A percentile compares a stretch with the other conserved stretches of the same genome.
phyloP scores from a whole-genome alignment of 2,329 filamentous ascomycete species.

The Teratosphaeria epicoccoides region DNA sequence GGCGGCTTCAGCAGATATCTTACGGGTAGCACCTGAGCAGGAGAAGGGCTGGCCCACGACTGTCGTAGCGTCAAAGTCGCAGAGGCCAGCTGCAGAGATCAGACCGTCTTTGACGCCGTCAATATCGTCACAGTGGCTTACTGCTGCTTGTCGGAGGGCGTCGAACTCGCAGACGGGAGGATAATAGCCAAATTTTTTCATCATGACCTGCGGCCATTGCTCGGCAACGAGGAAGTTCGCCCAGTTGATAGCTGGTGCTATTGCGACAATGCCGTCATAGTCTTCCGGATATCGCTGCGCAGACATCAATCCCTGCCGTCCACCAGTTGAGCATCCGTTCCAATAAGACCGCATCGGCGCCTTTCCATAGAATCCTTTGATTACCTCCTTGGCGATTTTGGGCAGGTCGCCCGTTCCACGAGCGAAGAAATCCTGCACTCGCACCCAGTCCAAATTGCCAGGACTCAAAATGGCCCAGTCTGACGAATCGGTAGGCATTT shows the following conservation, averaged over 20 bases:
- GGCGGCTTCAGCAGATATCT: slow-evolving; percentile 22
- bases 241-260: slow-evolving; percentile 32
- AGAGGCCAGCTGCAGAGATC: slow-evolving; percentile 19
- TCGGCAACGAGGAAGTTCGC: slow-evolving; percentile 19
- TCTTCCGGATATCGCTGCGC: slow-evolving; percentile 29
- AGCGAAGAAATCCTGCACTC: slow-evolving; percentile 26
- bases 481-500: neutral
- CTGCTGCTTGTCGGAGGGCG: slow-evolving; percentile 25
- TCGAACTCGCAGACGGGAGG: slow-evolving; percentile 27
- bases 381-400: slow-evolving; percentile 23
- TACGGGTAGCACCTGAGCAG: slow-evolving; percentile 15
- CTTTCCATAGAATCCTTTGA: slow-evolving; percentile 23
- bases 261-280: slow-evolving; percentile 33
- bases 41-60: slow-evolving; percentile 19
- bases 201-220: slow-evolving; percentile 23
- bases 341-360: slow-evolving; percentile 28
- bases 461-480: slow-evolving; percentile 13
- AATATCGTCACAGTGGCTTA: slow-evolving; percentile 27
- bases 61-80: slow-evolving; percentile 22
- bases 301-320: slow-evolving; percentile 28
- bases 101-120: slow-evolving; percentile 30
- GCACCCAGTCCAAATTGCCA: slow-evolving; percentile 24
- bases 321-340: slow-evolving; percentile 30
- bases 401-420: slow-evolving; percentile 24
- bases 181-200: slow-evolving; percentile 20